Base-by-base conservation (phyloP, 805 yeast species). In the Monosporozyma solicola region DNA sequence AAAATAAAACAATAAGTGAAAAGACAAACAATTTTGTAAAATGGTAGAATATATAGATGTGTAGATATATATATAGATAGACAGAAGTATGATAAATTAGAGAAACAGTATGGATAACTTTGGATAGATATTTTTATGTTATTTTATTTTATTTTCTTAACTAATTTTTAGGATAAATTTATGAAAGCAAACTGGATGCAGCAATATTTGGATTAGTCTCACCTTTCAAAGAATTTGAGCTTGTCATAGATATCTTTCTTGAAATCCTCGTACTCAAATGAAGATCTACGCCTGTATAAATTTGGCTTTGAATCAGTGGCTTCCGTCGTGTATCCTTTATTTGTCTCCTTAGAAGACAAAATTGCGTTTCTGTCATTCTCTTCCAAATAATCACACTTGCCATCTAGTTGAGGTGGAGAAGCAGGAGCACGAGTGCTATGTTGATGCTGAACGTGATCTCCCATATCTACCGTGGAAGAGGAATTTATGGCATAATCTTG, bases 171-270 rank as follows among this genome's bases (percentile, higher is more conserved):
- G 29, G 29, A 27, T 27, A 7, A 2, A 27, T 27, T 27, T 27
- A 27, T 5, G 7, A 13, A n/a, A 35, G 39, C 39, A 35, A 35
- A 35, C 2, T 35, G 10, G 39, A 13, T 5, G 29, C 29, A 27
- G 44, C 6, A 20, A 20, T 20, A 20, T 20, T 22, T 20, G 25
- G 9, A 20, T 20, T 20, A 10, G n/a, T 3, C 20, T 41, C 29
- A 41, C 8, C 35, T 33, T 8, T 59, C 61, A 48, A 67, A 67
- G 58, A 65, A 55, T 50, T 64, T 64, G 41, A 63, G 47, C 22
- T 61, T 53, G 44, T 65, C 59, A 51, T 67, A 65, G 6, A 61
- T 58, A 52, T 65, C 68, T 51, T 65, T 66, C 53, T 66, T 67
- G 55, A 57, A 66, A 49, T 67, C 71, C 49, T 67, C 71, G 47